These are phyloP conservation scores for Penicillium tannophilum DNA, from an alignment of 495 filamentous ascomycete species.

Conservation along the genomic window DNA sequence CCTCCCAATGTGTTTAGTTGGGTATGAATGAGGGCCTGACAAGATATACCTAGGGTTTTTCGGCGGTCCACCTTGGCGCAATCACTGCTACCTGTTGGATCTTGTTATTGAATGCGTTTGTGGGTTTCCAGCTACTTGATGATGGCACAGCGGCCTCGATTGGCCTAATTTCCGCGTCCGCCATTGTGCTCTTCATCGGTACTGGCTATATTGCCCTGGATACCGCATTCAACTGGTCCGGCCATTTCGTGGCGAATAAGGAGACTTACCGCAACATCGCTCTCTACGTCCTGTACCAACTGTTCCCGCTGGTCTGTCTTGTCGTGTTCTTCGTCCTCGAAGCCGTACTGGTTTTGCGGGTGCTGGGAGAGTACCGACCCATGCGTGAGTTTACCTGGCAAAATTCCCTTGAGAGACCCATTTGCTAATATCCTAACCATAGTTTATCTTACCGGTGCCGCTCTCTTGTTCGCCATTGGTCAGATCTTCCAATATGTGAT, in stretches of 20 bases:
- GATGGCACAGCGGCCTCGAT: constrained; percentile 88
- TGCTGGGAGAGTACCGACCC: constrained; percentile 83
- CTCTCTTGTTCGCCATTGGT: constrained; percentile 81
- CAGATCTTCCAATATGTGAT: constrained; percentile 96
- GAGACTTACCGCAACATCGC: constrained; percentile 72
- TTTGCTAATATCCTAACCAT: constrained; percentile 25
- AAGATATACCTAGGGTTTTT: constrained; percentile 67
- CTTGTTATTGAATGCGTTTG: constrained; percentile 85
- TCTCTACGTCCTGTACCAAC: constrained; percentile 92
- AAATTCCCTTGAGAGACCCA: neutral
- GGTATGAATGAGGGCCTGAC: neutral
- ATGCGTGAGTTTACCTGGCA: constrained; percentile 63
- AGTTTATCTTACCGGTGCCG: constrained; percentile 77
- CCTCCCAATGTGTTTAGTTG: neutral
- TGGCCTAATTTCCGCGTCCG: constrained; percentile 71
- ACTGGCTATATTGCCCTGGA: constrained; percentile 96
- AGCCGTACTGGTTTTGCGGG: constrained; percentile 73
- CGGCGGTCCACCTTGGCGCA: constrained; percentile 86
- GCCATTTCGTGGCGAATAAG: constrained; percentile 65
- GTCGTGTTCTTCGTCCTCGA: constrained; percentile 83
- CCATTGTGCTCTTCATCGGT: constrained; percentile 74
- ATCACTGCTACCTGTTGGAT: constrained; percentile 90
- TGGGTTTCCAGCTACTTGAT: constrained; percentile 92
- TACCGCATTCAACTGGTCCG: constrained; percentile 85
- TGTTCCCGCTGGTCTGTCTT: constrained; percentile 86